These are phyloP conservation scores for Aspergillus uvarum DNA, from an alignment of 2,329 filamentous ascomycete genomes.

Conservation along the genomic window DNA sequence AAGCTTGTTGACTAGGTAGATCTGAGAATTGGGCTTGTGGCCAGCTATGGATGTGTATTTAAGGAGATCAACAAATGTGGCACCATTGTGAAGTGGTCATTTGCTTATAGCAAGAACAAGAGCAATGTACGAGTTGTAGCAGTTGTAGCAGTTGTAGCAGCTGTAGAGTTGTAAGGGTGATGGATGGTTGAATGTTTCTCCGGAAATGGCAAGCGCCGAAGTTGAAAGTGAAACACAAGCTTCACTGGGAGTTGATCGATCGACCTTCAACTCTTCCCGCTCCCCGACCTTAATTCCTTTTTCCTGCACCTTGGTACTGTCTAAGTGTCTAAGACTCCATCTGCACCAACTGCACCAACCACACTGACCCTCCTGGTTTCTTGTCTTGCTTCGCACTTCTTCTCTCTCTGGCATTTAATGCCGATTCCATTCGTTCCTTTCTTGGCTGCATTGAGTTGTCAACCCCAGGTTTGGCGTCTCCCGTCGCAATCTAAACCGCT, in stretches of 20 bases:
- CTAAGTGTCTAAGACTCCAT: no score
- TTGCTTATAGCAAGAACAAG: not conserved
- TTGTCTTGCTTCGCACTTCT: not conserved
- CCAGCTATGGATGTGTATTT: not conserved
- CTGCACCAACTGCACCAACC: not conserved
- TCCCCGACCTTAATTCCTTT: not conserved
- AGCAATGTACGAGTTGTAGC: not conserved
- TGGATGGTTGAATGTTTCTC: not conserved
- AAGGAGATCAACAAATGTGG: no score
- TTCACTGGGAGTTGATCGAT: not conserved
- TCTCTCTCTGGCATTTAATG: slow-evolving; percentile 1
- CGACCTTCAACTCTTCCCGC: not conserved
- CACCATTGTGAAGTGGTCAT: not conserved
- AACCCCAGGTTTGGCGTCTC: not conserved
- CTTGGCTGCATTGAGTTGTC: slow-evolving; percentile 1
- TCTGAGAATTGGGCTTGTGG: no score
- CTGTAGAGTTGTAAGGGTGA: no score
- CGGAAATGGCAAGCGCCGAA: not conserved
- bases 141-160: not conserved
- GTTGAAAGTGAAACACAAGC: not conserved
- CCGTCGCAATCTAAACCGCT: slow-evolving; percentile 4
- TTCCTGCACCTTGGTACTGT: not conserved
- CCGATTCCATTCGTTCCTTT: slow-evolving; percentile 13
- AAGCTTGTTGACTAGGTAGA: not conserved
- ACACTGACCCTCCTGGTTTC: not conserved